A percentile compares a stretch with the other conserved stretches of the same genome.
These are phyloP conservation scores for Quercus aquifolioides DNA, from an alignment of 306 rosid species.

Conservation along the genomic window DNA sequence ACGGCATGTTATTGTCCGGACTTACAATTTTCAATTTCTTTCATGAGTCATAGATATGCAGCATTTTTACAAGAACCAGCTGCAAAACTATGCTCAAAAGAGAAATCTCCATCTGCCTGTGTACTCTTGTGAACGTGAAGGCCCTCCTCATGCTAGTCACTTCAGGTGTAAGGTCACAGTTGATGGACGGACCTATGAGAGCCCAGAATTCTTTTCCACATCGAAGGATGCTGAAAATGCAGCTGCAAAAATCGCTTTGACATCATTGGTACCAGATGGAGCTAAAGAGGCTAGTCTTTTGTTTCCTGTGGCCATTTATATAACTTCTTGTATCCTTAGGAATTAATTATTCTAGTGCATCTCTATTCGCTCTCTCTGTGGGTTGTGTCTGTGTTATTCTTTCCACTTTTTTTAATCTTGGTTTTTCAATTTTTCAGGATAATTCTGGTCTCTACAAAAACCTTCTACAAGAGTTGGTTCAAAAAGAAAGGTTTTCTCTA, in stretches of 20 bases:
- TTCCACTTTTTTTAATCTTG: not conserved
- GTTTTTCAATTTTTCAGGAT: slow-evolving; percentile 41
- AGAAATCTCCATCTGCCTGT: slow-evolving; percentile 47
- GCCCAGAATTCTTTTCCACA: slow-evolving; percentile 46
- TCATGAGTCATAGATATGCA: slow-evolving; percentile 33
- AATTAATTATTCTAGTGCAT: not conserved
- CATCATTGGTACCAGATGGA: slow-evolving; percentile 42
- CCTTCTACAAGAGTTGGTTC: slow-evolving; percentile 74
- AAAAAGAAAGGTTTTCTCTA: slow-evolving; percentile 45
- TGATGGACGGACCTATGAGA: slow-evolving; percentile 55
- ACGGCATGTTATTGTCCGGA: not conserved
- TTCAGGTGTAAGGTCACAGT: slow-evolving; percentile 68
- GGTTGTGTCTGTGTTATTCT: not conserved
- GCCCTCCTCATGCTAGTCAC: slow-evolving; percentile 73
- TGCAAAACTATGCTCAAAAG: slow-evolving; percentile 68
- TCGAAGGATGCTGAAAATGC: slow-evolving; percentile 90
- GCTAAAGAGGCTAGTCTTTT: slow-evolving; percentile 60
- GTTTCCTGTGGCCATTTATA: slow-evolving; percentile 7
- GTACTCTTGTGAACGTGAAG: slow-evolving; percentile 70
- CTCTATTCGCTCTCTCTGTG: not conserved
- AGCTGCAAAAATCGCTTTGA: slow-evolving; percentile 75
- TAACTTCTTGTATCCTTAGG: not conserved
- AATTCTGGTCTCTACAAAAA: slow-evolving; percentile 60
- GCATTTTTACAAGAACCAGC: slow-evolving; percentile 65
- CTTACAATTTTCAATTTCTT: slow-evolving; percentile 11